Evolutionary conservation across 2,329 filamentous ascomycete species (phyloP), one percentile per base, ranked within the genome.

Genomic region (Camillea tinctor): DNA sequence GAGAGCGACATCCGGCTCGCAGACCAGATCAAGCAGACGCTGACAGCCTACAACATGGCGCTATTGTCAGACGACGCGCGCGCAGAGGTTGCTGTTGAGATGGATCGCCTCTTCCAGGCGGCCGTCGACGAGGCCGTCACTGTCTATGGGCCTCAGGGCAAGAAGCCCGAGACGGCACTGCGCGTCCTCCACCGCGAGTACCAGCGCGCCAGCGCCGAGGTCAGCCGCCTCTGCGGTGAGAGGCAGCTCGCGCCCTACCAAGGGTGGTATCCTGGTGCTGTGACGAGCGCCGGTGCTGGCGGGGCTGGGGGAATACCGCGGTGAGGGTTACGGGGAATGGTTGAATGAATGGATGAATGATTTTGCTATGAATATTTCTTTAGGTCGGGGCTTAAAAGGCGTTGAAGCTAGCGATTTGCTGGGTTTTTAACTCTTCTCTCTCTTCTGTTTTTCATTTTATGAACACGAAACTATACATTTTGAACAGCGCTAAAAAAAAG

Each of bases 21-120:
- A 51, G 64, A 66, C 49, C 63, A 61, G 17, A 64, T 65, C 20
- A 65, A 66, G 53, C 64, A 65, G 51, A 64, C 63, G 1, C 48
- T 66, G 56, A 62, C 50, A 40, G 62, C 65, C 52, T 66, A 66
- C 23, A 66, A 66, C 49, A 66, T 66, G 64, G 64, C 64, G 20
- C 51, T 66, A 23, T 20, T 66, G 20, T 59, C 60, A 9, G 64
- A 65, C 26, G 60, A 63, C 17, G 58, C 59, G 52, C 63, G 63
- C 30, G 9, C 57, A 30, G 51, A 58, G 49, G 52, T 65, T n/a
- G 50, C 54, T 30, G 63, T 56, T 20, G 57, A 66, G 51, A 66
- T 66, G 64, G 63, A 65, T 50, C 60, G 52, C 19, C 61, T 59
- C 11, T 66, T 66, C 56, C 63, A 66, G 44, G 58, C 58, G 36